These are phyloP conservation scores for Aureobasidium sp. DNA, from an alignment of 2,329 filamentous ascomycete species.

Conservation along the genomic window DNA sequence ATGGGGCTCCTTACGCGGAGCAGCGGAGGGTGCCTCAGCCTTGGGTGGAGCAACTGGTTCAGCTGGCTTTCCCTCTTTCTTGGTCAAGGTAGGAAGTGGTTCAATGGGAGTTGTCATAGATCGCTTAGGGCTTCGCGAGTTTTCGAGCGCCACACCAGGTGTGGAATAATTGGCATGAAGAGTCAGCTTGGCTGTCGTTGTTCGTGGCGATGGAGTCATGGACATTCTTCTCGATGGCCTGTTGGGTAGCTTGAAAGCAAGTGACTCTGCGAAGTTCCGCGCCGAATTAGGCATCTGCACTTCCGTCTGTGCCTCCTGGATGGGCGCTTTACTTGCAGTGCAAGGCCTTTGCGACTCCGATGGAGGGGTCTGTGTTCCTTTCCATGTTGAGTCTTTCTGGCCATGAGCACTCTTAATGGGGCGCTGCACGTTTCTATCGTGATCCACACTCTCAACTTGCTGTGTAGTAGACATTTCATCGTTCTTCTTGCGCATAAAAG, in stretches of 20 bases:
- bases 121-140: not conserved
- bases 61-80: not conserved
- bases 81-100: not conserved
- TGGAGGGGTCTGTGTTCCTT: not conserved
- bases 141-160: not conserved
- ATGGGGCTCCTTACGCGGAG: not conserved
- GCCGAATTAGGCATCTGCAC: not conserved
- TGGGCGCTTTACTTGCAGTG: not conserved
- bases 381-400: not conserved
- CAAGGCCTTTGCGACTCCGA: not conserved
- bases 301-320: not conserved
- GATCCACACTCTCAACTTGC: not conserved
- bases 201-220: constrained; percentile 2
- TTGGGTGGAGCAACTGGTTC: not conserved
- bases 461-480: constrained; percentile 11
- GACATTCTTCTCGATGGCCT: constrained; percentile 1
- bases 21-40: not conserved
- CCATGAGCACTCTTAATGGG: not conserved
- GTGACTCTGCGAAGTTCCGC: not conserved
- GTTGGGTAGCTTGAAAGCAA: not conserved
- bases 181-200: not conserved
- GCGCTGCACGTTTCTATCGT: not conserved
- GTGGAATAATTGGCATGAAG: constrained; percentile 9
- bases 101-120: constrained; percentile 9
- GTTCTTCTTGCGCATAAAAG: constrained; percentile 14